Evolutionary conservation across 192 early-diverging fungal species (phyloP).

Genomic region (Chytriomyces hyalinus): DNA sequence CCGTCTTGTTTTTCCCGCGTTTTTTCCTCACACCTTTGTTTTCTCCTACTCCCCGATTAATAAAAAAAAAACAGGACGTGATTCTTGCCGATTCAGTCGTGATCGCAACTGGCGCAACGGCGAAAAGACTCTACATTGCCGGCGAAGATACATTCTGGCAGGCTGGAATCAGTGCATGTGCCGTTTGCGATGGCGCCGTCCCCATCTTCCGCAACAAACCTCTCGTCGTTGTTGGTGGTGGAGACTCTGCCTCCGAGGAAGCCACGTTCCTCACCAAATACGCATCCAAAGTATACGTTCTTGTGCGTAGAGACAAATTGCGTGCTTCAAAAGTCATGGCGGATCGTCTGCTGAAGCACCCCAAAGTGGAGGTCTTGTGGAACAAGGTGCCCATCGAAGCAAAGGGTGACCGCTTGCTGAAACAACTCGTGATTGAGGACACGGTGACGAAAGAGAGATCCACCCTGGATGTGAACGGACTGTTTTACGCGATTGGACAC

Average conservation of each 20-base stretch:
- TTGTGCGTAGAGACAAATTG: slow-evolving; percentile 93
- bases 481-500: slow-evolving; percentile 99
- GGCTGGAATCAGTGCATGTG: slow-evolving; percentile 98
- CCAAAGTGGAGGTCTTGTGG: slow-evolving; percentile 93
- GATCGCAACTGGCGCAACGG: slow-evolving; percentile 98
- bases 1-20: not conserved
- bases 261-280: slow-evolving; percentile 97
- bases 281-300: slow-evolving; percentile 90
- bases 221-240: slow-evolving; percentile 90
- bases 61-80: slow-evolving; percentile 54
- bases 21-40: not conserved
- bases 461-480: slow-evolving; percentile 78
- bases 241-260: slow-evolving; percentile 79
- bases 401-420: slow-evolving; percentile 85
- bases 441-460: slow-evolving; percentile 72
- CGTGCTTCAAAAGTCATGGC: slow-evolving; percentile 99
- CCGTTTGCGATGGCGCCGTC: slow-evolving; percentile 97
- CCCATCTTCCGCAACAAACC: slow-evolving; percentile 97
- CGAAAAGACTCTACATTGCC: slow-evolving; percentile 82
- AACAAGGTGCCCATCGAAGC: slow-evolving; percentile 85
- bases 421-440: slow-evolving; percentile 74
- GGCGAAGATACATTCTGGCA: slow-evolving; percentile 97
- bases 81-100: slow-evolving; percentile 84
- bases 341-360: slow-evolving; percentile 77
- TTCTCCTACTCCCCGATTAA: not conserved